Conservation (phyloP, 345 rosid species). For the Alliaria petiolata region DNA sequence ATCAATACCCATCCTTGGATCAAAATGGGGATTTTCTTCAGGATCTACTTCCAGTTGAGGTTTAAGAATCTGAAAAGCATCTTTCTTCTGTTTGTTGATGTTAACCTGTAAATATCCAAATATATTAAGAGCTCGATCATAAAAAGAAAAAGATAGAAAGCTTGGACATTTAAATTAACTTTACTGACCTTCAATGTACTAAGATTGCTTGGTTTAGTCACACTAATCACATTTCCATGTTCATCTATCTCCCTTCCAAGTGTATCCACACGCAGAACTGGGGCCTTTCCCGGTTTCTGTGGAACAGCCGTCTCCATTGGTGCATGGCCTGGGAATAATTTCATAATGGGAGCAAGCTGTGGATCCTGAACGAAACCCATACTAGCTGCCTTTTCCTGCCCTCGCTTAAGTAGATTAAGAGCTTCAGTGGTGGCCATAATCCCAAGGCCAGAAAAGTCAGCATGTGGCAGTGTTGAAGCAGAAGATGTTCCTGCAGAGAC, state of each 20-base stretch:
- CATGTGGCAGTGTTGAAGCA: constrained; percentile 37
- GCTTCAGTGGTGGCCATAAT: constrained; percentile 61
- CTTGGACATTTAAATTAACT: background rate
- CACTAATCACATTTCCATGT: constrained; percentile 79
- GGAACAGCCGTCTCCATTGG: constrained; percentile 49
- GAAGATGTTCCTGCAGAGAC: constrained; percentile 30
- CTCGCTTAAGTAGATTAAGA: constrained; percentile 51
- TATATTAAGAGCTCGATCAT: constrained; percentile 11
- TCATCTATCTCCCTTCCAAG: constrained; percentile 98
- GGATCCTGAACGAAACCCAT: constrained; percentile 89
- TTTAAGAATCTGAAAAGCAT: constrained; percentile 93
- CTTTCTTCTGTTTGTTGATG: constrained; percentile 95
- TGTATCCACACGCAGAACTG: constrained; percentile 86
- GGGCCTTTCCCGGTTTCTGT: constrained; percentile 83
- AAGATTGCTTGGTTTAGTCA: constrained; percentile 83
- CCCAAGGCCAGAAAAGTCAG: constrained; percentile 41
- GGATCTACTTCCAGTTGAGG: constrained; percentile 87
- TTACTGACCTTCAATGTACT: constrained; percentile 86
- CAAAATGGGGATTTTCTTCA: constrained; percentile 76
- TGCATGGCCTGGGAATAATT: no score
- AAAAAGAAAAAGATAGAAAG: background rate
- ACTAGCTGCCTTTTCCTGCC: constrained; percentile 81
- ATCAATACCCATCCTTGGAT: constrained; percentile 77
- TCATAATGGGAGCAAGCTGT: constrained; percentile 70
- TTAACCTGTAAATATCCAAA: constrained; percentile 62